Base-by-base conservation (phyloP, 2,329 filamentous ascomycete species). In the Mycosphaerelloides madeirae region DNA sequence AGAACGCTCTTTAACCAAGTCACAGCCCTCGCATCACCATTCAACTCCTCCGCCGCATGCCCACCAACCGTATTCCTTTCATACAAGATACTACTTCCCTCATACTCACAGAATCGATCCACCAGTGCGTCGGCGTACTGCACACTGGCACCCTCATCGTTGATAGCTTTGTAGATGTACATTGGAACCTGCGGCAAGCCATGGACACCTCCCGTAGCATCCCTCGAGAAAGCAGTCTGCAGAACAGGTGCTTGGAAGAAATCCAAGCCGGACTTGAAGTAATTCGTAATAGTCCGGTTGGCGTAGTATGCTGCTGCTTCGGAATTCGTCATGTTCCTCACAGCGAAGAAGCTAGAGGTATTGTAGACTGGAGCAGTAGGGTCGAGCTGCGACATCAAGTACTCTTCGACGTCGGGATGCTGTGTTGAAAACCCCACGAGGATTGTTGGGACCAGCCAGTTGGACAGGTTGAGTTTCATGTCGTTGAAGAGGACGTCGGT, bases 91-190 rank as follows among this genome's bases (percentile, higher is more conserved):
- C 62, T 62, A 0, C 61, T 68, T 2, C 67, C 67, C 3, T 47
- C 57, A n/a, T n/a, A n/a, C 0, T 41, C 46, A 38, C 72, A 75
- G 37, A 68, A 73, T 13, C 56, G 49, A 1, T 60, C 40, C 1
- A 73, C 63, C 13, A 74, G 52, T 0, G 49, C 60, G 40, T 76
- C 71, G 6, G 68, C 73, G 25, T 70, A 66, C 3, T 47, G 56
- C 1, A 73, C 59, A 2, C 62, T 57, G 8, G 65, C 69, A 37
- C 72, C 58, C 43, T 75, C 66, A 20, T 77, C 73, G 2, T 55
- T 45, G 9, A 69, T 61, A 1, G 72, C 68, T 43, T 76, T 76
- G 54, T 76, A 76, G 3, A 74, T 52, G 44, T 72, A 71, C 14
- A 76, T 41, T 0, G 74, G 73, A 50, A 74, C 70, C 3, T 56